Percentiles rank a stretch among this genome's conserved stretches.
phyloP scores from a whole-genome alignment of 495 filamentous ascomycete genomes.

The Lasiosphaeria hispida region DNA sequence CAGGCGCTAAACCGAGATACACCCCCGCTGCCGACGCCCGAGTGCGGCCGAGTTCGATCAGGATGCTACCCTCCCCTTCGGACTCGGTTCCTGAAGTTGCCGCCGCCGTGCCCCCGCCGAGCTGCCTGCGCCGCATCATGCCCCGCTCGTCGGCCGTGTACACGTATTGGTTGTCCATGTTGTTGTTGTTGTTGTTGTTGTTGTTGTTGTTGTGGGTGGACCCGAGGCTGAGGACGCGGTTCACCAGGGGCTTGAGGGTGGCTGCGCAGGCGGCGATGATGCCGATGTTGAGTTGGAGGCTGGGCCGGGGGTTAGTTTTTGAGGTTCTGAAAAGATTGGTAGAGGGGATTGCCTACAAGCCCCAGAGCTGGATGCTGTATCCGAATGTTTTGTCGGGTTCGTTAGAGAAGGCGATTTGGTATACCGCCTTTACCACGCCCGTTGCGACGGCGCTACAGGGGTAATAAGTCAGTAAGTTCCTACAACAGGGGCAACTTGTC shows the following conservation, averaged over 20 bases:
- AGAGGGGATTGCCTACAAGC: conserved; percentile 11
- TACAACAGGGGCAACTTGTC: no score
- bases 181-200: conserved; percentile 1
- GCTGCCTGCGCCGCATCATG: no score
- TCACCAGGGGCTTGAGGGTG: conserved; percentile 20
- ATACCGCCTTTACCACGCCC: conserved; percentile 20
- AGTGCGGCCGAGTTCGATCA: no score
- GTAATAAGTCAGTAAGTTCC: background rate
- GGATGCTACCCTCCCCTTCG: no score
- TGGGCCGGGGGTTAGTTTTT: background rate
- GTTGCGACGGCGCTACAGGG: conserved; percentile 13
- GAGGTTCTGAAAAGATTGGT: background rate
- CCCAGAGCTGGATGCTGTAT: conserved; percentile 14
- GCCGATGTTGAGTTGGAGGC: conserved; percentile 21
- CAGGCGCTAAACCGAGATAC: no score
- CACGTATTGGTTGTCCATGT: no score
- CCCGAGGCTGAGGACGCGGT: conserved; percentile 14
- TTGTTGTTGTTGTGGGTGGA: conserved; percentile 2
- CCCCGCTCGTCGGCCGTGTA: no score
- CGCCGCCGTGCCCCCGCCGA: no score
- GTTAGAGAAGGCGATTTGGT: conserved; percentile 12
- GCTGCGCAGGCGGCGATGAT: conserved; percentile 25
- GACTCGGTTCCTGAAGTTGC: no score
- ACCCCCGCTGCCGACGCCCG: no score
- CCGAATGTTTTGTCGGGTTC: conserved; percentile 17